Evolutionary conservation across 352 stramenopile species (phyloP), one percentile per base, ranked within the genome.

Genomic region (Thalassiosira gravida): DNA sequence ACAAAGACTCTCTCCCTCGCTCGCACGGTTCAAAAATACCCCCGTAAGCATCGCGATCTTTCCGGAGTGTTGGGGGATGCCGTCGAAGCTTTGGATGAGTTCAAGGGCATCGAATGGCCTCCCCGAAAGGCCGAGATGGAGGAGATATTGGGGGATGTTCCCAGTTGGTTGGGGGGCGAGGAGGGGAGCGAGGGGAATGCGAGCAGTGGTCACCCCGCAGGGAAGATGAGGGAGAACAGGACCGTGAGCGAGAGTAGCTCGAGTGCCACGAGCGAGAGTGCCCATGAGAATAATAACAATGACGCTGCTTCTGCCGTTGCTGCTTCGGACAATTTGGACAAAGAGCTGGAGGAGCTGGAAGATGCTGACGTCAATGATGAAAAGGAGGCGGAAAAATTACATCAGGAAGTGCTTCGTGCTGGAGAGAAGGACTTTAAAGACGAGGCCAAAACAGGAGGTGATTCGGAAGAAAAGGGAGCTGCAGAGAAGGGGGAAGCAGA

Each of bases 81-180:
- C 7, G 72, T 91, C 0, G 74, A 88, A 18, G 58, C 76, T 13
- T 56, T 94, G 13, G 64, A 82, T 14, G 68, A 84, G 42, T 94
- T 92, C 82, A 75, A 86, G 69, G 80, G 73, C 22, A 77, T 92
- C 57, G 53, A 79, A 56, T 92, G 89, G 85, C 83, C 86, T 56
- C 88, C 88, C 0, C 50, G 65, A 49, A 57, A 24, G 42, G 22
- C 9, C 0, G 67, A 68, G 29, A 58, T 79, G 46, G 66, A 72
- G 32, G 22, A 58, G 16, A 29, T 79, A 1, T 73, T 81, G 52
- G 66, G 78, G 9, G 50, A 11, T 1, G 37, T 77, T 0, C 77
- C 77, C n/a, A 78, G 53, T 63, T 74, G 61, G 73, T 56, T 83
- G 49, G 57, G 30, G 39, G 57, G 29, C 74, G 56, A 50, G 46